Conservation (phyloP, 2,329 filamentous ascomycete genomes). For the Colletotrichum sp. region DNA sequence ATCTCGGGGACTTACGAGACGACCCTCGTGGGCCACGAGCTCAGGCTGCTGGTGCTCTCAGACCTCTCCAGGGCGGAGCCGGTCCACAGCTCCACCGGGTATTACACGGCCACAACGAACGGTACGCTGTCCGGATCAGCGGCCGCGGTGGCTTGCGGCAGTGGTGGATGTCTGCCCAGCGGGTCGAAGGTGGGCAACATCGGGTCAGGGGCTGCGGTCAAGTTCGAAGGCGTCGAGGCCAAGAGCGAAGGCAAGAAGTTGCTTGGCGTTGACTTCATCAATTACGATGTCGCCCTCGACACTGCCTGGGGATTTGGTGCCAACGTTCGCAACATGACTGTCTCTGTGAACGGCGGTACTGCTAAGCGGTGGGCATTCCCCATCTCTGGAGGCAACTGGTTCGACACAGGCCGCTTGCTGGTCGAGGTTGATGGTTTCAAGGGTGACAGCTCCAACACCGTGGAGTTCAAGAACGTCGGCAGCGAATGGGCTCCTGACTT, state of each 20-base stretch:
- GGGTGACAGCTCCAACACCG: conserved; percentile 39
- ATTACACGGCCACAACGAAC: conserved; percentile 45
- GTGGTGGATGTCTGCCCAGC: conserved; percentile 44
- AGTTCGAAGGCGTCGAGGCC: conserved; percentile 36
- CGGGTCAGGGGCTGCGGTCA: conserved; percentile 34
- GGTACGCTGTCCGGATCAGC: conserved; percentile 38
- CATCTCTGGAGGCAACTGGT: conserved; percentile 55
- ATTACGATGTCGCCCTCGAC: conserved; percentile 51
- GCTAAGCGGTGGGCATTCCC: conserved; percentile 54
- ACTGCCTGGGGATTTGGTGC: conserved; percentile 37
- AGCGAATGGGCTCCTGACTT: conserved; percentile 42
- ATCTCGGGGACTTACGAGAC: conserved; percentile 36
- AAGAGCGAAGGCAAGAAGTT: conserved; percentile 38
- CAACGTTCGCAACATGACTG: conserved; percentile 55
- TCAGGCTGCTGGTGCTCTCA: conserved; percentile 42
- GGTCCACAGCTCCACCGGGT: conserved; percentile 37
- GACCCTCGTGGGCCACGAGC: conserved; percentile 40
- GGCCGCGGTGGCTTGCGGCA: conserved; percentile 35
- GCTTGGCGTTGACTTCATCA: conserved; percentile 54
- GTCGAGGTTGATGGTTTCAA: conserved; percentile 51
- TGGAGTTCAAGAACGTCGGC: conserved; percentile 33
- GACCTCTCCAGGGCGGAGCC: conserved; percentile 29
- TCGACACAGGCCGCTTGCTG: conserved; percentile 48
- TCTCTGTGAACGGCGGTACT: conserved; percentile 47
- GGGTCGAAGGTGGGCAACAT: conserved; percentile 47